Evolutionary conservation across 192 early-diverging fungal species (phyloP).

Genomic region (Dimargaris cristalligena): DNA sequence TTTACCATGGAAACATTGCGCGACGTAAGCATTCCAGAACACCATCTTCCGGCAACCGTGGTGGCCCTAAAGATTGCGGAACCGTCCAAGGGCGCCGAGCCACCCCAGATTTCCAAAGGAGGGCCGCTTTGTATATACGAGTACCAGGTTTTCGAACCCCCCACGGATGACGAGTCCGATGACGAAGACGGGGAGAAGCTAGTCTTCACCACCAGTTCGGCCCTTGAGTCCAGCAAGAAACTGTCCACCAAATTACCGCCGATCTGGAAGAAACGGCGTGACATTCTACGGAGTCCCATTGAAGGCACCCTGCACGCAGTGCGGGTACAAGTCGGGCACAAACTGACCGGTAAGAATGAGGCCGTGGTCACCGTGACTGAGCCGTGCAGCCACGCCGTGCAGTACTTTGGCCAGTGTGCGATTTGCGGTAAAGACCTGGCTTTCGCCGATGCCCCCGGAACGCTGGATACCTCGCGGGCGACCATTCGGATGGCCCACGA

Average conservation of each 20-base stretch:
- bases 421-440: conserved; percentile 59
- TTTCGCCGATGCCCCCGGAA: conserved; percentile 11
- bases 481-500: conserved; percentile 70
- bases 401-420: conserved; percentile 63
- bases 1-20: conserved; percentile 22
- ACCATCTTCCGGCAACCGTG: conserved; percentile 25
- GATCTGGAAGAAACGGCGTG: background rate
- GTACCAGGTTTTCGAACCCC: conserved; percentile 14
- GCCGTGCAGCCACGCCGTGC: conserved; percentile 56
- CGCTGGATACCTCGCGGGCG: conserved; percentile 34
- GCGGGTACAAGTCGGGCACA: background rate
- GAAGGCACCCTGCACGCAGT: conserved; percentile 8
- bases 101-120: conserved; percentile 16
- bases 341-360: background rate
- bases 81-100: background rate
- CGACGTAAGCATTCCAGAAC: conserved; percentile 18
- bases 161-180: conserved; percentile 7
- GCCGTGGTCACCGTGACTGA: conserved; percentile 17
- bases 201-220: background rate
- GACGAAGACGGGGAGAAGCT: background rate
- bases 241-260: conserved; percentile 13
- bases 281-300: conserved; percentile 1
- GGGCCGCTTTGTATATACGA: conserved; percentile 24
- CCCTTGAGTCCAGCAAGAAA: conserved; percentile 14
- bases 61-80: conserved; percentile 17